These are phyloP conservation scores for Hymenoscyphus fraxineus DNA, from an alignment of 2,329 filamentous ascomycete genomes.

Conservation along the genomic window DNA sequence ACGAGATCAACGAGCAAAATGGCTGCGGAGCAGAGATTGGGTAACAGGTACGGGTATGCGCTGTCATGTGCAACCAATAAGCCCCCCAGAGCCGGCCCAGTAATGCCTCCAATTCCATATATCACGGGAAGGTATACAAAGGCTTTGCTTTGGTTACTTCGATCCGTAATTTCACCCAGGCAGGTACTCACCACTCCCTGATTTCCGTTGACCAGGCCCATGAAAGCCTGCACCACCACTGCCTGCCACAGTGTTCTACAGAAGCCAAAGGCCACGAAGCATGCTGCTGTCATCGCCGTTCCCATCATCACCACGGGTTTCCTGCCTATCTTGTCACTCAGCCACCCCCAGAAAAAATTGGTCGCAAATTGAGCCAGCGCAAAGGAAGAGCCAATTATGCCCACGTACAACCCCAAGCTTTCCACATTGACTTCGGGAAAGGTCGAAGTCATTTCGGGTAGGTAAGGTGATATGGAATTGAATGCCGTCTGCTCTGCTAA, in stretches of 20 bases:
- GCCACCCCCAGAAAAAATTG: constrained; percentile 86
- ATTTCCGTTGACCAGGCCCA: constrained; percentile 94
- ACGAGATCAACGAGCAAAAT: constrained; percentile 71
- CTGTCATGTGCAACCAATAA: constrained; percentile 64
- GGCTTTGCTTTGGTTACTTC: constrained; percentile 87
- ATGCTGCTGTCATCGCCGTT: constrained; percentile 75
- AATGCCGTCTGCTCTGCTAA: constrained; percentile 93
- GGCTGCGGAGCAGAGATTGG: constrained; percentile 74
- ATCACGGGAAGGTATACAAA: constrained; percentile 94
- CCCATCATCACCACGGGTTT: constrained; percentile 81
- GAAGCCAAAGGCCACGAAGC: constrained; percentile 84
- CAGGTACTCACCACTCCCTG: constrained; percentile 92
- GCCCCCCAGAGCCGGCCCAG: constrained; percentile 87
- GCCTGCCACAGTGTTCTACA: constrained; percentile 80
- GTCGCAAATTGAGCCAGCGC: constrained; percentile 88
- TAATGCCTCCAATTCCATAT: constrained; percentile 93
- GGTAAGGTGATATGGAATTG: constrained; percentile 93
- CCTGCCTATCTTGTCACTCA: constrained; percentile 73
- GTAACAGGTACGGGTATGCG: constrained; percentile 76
- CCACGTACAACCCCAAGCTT: constrained; percentile 82
- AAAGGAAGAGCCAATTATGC: constrained; percentile 84
- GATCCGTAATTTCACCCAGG: constrained; percentile 89
- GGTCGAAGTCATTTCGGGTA: constrained; percentile 83
- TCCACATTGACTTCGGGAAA: constrained; percentile 73
- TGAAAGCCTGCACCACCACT: constrained; percentile 77